These are phyloP conservation scores for Annulohypoxylon truncatum DNA, from an alignment of 2,329 filamentous ascomycete genomes.

Conservation along the genomic window DNA sequence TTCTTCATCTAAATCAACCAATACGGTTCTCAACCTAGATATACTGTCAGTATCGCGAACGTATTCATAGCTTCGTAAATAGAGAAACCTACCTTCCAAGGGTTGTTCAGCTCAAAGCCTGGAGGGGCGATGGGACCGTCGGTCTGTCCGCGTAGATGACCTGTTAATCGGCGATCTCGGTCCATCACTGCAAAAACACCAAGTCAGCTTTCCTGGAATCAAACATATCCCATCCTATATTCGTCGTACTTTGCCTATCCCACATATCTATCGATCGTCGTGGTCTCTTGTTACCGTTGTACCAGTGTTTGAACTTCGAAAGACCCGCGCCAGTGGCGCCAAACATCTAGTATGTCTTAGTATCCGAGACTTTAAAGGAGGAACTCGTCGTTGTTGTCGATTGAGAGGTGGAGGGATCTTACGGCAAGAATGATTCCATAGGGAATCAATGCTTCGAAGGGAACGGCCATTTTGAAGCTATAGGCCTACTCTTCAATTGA, in stretches of 20 bases:
- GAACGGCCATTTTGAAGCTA: slow-evolving; percentile 66
- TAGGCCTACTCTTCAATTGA: slow-evolving; percentile 8
- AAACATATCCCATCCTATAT: slow-evolving; percentile 56
- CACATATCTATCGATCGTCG: slow-evolving; percentile 72
- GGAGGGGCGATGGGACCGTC: slow-evolving; percentile 65
- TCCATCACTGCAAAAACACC: slow-evolving; percentile 67
- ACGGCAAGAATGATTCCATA: slow-evolving; percentile 73
- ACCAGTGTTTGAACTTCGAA: slow-evolving; percentile 65
- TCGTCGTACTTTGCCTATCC: slow-evolving; percentile 69
- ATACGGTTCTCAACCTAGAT: slow-evolving; percentile 66
- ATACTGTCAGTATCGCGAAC: slow-evolving; percentile 34
- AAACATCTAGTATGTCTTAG: slow-evolving; percentile 66
- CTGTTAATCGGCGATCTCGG: slow-evolving; percentile 71
- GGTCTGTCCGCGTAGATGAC: slow-evolving; percentile 67
- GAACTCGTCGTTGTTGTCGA: slow-evolving; percentile 13
- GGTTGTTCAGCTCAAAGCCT: slow-evolving; percentile 72
- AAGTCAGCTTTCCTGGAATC: slow-evolving; percentile 29
- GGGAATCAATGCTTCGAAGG: slow-evolving; percentile 72
- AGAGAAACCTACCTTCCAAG: slow-evolving; percentile 67
- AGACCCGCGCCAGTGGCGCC: slow-evolving; percentile 69
- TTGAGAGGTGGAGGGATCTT: slow-evolving; percentile 49
- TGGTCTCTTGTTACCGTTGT: slow-evolving; percentile 70
- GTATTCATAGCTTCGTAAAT: background rate
- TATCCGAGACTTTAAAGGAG: slow-evolving; percentile 12
- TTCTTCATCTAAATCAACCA: slow-evolving; percentile 50